These are phyloP conservation scores for Septoria petroselini DNA, from an alignment of 2,329 filamentous ascomycete species.

Conservation along the genomic window DNA sequence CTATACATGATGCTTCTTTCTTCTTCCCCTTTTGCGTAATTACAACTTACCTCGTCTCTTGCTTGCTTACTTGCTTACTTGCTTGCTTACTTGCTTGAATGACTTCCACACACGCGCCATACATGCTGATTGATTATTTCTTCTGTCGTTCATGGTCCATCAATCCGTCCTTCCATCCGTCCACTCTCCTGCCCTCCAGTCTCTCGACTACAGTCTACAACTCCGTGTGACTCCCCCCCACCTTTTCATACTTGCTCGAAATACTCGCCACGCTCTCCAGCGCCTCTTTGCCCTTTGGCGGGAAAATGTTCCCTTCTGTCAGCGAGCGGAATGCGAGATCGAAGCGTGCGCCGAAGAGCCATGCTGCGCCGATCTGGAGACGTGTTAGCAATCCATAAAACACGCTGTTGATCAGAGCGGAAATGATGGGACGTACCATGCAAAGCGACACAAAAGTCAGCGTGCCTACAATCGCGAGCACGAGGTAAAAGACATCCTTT, in stretches of 20 bases:
- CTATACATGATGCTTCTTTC: no score
- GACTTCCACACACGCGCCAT: no score
- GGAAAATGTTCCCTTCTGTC: constrained; percentile 42
- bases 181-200: no score
- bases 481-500: constrained; percentile 60
- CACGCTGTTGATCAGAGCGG: no score
- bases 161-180: no score
- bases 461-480: constrained; percentile 63
- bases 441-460: constrained; percentile 66
- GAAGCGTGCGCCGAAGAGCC: constrained; percentile 76
- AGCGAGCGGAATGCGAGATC: constrained; percentile 64
- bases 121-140: no score
- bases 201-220: constrained; percentile 18
- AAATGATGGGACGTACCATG: constrained; percentile 85
- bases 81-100: no score
- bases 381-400: constrained; percentile 21
- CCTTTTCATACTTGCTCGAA: constrained; percentile 23
- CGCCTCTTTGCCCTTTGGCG: constrained; percentile 21
- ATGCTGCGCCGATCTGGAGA: constrained; percentile 71
- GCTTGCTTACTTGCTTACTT: no score
- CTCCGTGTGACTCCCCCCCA: constrained; percentile 25
- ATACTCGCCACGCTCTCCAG: constrained; percentile 16
- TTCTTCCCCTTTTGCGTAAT: no score
- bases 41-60: no score
- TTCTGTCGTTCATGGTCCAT: no score